Evolutionary conservation across 2,329 filamentous ascomycete species (phyloP), one percentile per base, ranked within the genome.

Genomic region (Claviceps sp.): DNA sequence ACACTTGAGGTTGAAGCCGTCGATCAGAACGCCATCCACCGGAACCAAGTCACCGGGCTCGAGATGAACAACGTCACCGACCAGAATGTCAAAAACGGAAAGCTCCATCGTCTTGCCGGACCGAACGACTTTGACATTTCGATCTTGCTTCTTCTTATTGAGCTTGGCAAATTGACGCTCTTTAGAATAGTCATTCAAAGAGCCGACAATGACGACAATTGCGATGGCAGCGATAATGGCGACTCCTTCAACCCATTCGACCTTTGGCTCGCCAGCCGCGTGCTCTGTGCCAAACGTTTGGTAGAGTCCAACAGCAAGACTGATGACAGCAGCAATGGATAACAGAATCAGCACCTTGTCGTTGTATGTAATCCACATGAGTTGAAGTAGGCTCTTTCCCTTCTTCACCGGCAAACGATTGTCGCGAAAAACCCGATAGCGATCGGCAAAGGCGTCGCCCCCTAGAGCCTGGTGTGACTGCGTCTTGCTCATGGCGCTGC

Each of bases 301-400:
- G 64, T 89, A 90, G 0, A 89, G 71, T 47, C 86, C 86, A 43
- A 90, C 76, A 5, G 81, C 84, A 44, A 90, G 73, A 45, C 85
- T 89, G 48, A 90, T 79, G 40, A 81, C 72, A 3, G 86, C 86
- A 44, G 86, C 86, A 48, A 78, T 71, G 0, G 83, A 85, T 51
- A 89, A 72, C 5, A 89, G 71, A 54, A 88, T 85, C 46, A 89
- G 70, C 3, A 90, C 83, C 64, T 89, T 90, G 73, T 90, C 86
- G 67, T 89, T 87, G 65, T 88, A 88, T 0, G 86, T 87, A 60
- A 89, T 85, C 85, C 85, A 89, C 67, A 87, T 85, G 43, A 90
- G 72, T 62, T 86, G 72, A 45, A 87, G 71, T 42, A 89, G 74
- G 56, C 72, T 84, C 70, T 89, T 89, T 45, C 83, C 77, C 68